Conservation (phyloP, 352 stramenopile species). For the Phytophthora melonis region DNA sequence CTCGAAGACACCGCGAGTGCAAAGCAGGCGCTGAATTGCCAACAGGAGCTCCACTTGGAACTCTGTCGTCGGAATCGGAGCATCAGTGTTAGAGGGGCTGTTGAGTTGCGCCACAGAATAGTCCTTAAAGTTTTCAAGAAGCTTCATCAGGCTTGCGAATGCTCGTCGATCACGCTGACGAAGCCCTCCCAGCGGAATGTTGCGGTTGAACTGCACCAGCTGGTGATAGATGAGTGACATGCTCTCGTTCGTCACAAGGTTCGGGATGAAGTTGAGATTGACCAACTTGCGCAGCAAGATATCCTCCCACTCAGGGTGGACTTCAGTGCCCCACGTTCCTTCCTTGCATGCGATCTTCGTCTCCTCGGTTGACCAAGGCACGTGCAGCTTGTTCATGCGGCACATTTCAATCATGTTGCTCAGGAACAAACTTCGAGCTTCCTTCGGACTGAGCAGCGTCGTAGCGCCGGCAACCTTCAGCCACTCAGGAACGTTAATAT, state of each 20-base stretch:
- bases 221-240: constrained; percentile 81
- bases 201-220: constrained; percentile 90
- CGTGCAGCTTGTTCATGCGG: constrained; percentile 89
- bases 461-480: constrained; percentile 78
- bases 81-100: constrained; percentile 82
- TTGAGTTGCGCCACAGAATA: constrained; percentile 87
- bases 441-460: constrained; percentile 80
- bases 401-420: constrained; percentile 92
- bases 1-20: constrained; percentile 85
- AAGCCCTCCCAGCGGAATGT: constrained; percentile 78
- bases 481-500: constrained; percentile 68
- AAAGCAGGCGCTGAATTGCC: constrained; percentile 84
- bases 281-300: constrained; percentile 86
- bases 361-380: constrained; percentile 89
- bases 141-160: constrained; percentile 85
- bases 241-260: constrained; percentile 81
- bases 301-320: constrained; percentile 86
- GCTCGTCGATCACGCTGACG: constrained; percentile 78
- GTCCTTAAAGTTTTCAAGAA: constrained; percentile 87
- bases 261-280: constrained; percentile 81
- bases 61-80: constrained; percentile 80
- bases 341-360: constrained; percentile 89
- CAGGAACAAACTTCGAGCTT: constrained; percentile 81
- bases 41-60: constrained; percentile 86
- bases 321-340: constrained; percentile 83